Percentiles rank a stretch among this genome's conserved stretches.
phyloP scores from a whole-genome alignment of 2,329 filamentous ascomycete genomes.

The Torrubiella hemipterigena region DNA sequence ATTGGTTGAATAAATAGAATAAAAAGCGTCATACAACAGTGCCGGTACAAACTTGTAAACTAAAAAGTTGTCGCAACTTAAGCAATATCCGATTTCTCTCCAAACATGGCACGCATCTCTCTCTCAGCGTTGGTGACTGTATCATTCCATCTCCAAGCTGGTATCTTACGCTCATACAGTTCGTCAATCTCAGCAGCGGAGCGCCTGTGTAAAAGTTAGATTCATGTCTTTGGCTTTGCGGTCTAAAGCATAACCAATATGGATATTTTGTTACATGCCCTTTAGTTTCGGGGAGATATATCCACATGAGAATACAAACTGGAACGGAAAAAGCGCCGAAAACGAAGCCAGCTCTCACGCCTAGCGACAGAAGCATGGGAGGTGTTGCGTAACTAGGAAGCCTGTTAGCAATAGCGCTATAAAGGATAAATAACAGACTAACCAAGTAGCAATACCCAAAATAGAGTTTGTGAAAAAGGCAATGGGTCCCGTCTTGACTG shows the following conservation, averaged over 20 bases:
- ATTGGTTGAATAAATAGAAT: too few species aligned
- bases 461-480: background rate
- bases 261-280: too few species aligned
- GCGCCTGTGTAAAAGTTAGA: conserved; percentile 5
- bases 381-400: background rate
- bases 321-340: background rate
- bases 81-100: too few species aligned
- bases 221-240: too few species aligned
- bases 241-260: too few species aligned
- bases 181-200: conserved; percentile 15
- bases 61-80: too few species aligned
- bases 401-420: background rate
- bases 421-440: background rate
- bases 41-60: too few species aligned
- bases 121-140: background rate
- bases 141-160: conserved; percentile 11
- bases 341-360: background rate
- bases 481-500: background rate
- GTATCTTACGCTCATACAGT: conserved; percentile 15
- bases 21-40: too few species aligned
- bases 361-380: background rate
- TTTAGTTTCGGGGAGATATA: conserved; percentile 8
- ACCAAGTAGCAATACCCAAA: conserved; percentile 1
- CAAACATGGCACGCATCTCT: background rate
- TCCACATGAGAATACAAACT: conserved; percentile 4